phyloP scores from a whole-genome alignment of 2,329 filamentous ascomycete genomes.

The Fusarium citri region DNA sequence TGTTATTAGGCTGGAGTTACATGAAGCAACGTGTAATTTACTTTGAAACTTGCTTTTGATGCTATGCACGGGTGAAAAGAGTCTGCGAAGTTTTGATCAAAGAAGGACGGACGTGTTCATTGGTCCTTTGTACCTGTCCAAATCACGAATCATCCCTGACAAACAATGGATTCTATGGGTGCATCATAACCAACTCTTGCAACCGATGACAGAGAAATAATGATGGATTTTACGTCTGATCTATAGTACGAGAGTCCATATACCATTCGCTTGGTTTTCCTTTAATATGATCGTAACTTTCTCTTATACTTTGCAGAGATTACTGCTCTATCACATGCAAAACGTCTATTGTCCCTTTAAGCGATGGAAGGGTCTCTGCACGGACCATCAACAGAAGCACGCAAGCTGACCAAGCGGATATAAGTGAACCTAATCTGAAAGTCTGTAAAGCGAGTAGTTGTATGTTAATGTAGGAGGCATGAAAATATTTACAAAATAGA shows the following conservation, averaged over 20 bases:
- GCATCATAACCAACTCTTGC: not conserved
- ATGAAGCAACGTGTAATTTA: not conserved
- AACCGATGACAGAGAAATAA: not conserved
- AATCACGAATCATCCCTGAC: not conserved
- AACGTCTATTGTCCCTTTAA: not conserved
- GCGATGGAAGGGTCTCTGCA: conserved; percentile 15
- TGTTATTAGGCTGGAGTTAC: not conserved
- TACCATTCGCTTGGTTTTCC: not conserved
- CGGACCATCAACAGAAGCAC: conserved; percentile 5
- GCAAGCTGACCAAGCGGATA: not conserved
- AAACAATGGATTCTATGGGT: no score
- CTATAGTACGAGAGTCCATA: no score
- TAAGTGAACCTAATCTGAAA: not conserved
- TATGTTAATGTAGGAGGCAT: not conserved
- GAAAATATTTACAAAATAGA: conserved; percentile 7
- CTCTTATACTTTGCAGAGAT: not conserved
- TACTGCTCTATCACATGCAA: conserved; percentile 21
- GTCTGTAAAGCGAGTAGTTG: not conserved
- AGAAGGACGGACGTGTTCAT: not conserved
- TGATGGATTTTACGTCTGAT: not conserved
- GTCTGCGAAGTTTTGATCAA: not conserved
- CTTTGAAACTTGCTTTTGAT: not conserved
- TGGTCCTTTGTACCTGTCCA: not conserved
- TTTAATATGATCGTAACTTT: not conserved
- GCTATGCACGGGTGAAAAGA: not conserved